Evolutionary conservation across 192 early-diverging fungal genomes (phyloP), one percentile per base, ranked within the genome.

Genomic region (Coemansia sp.): DNA sequence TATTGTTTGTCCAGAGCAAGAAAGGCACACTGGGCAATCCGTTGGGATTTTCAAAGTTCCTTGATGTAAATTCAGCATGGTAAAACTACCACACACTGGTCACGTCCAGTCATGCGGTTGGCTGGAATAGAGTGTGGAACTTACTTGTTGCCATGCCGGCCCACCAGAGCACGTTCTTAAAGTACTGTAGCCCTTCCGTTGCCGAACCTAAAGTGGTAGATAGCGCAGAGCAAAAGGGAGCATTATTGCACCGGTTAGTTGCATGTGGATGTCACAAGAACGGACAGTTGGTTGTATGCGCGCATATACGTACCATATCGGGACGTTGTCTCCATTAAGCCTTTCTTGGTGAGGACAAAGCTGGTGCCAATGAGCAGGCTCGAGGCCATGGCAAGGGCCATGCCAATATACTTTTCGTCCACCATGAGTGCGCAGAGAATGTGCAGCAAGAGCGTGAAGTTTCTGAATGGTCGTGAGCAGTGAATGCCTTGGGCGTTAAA

Each of bases 311-410:
- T 62, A 62, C 61, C 86, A 64, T 90, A 87, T 54, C 80, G 76
- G 22, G 76, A 72, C 56, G 84, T 85, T n/a, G 89, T 82, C 72
- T 93, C 91, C 57, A 94, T 88, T 27, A 98, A 83, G 22, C 94
- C 96, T 67, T 90, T 93, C 82, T 98, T 98, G 55, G 95, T 95
- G 65, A 98, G 80, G 47, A 97, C 90, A 74, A 96, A 96, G 53
- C 91, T 93, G 31, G 88, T 88, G 37, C 95, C 95, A 69, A 97
- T 97, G 67, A 95, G 85, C 50, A 93, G 61, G 54, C 90, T 90
- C 19, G 95, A 97, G 52, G 89, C 82, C 69, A 97, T 85, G 67
- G 95, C 94, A 55, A 97, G 83, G 23, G 86, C 85, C 75, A 97
- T 87, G 51, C 95, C 95, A 67, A 95, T 89, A 66, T 90, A 90